A percentile compares a stretch with the other conserved stretches of the same genome.
phyloP scores from a whole-genome alignment of 2,329 filamentous ascomycete genomes.

The Colletotrichum nymphaeae region DNA sequence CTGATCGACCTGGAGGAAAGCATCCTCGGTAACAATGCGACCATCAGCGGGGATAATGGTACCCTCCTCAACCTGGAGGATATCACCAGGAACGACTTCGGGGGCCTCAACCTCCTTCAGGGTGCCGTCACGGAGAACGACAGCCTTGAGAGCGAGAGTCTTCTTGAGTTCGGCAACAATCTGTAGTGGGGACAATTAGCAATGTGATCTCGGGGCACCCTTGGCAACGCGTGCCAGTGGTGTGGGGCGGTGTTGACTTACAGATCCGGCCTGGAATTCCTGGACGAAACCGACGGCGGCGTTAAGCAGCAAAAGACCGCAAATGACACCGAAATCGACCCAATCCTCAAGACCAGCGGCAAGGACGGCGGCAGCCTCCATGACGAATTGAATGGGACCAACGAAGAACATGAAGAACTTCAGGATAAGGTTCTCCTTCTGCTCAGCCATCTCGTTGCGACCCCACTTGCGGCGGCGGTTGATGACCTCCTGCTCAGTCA shows the following conservation, averaged over 20 bases:
- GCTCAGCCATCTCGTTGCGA: conserved; percentile 90
- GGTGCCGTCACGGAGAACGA: conserved; percentile 83
- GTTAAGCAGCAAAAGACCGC: conserved; percentile 84
- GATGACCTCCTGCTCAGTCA: conserved; percentile 77
- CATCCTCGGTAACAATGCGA: conserved; percentile 83
- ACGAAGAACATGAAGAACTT: conserved; percentile 88
- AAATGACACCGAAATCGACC: conserved; percentile 95
- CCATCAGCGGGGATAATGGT: conserved; percentile 93
- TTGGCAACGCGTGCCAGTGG: conserved; percentile 30
- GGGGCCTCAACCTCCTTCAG: conserved; percentile 84
- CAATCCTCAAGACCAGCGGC: conserved; percentile 88
- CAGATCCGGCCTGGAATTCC: conserved; percentile 87
- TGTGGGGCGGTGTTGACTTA: conserved; percentile 25
- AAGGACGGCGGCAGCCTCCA: conserved; percentile 86
- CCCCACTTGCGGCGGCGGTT: conserved; percentile 74
- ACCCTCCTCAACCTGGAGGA: conserved; percentile 90
- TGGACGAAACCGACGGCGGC: conserved; percentile 88
- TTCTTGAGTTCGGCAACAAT: conserved; percentile 94
- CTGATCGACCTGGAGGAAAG: conserved; percentile 91
- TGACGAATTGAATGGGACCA: conserved; percentile 92
- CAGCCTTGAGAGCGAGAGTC: conserved; percentile 87
- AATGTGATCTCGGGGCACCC: conserved; percentile 11
- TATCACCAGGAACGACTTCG: conserved; percentile 90
- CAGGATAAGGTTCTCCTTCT: conserved; percentile 85
- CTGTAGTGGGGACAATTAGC: conserved; percentile 13